Conservation (phyloP, 345 rosid genomes). For the Lumnitzera racemosa region DNA sequence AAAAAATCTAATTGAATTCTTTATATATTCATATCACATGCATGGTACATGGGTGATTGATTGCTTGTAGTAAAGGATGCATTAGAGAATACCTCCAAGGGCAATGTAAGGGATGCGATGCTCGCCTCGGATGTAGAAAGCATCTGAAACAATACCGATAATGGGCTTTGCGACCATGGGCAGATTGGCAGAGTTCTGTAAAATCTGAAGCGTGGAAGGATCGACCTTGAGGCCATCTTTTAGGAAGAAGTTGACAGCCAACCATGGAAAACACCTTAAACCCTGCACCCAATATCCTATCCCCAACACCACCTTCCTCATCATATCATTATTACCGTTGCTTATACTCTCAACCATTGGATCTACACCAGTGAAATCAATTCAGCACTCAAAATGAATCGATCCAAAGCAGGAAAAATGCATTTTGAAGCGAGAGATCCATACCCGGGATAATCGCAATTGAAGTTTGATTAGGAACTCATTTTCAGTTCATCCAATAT, state of each 20-base stretch:
- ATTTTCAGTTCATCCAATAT: too few relatives aligned
- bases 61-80: background rate
- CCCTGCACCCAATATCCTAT: conserved; percentile 84
- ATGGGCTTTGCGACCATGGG: conserved; percentile 90
- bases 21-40: too few relatives aligned
- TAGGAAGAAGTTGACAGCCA: conserved; percentile 70
- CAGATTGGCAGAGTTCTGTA: conserved; percentile 73
- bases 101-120: conserved; percentile 94
- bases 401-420: too few relatives aligned
- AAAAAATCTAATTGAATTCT: too few relatives aligned
- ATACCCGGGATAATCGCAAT: too few relatives aligned
- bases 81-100: conserved; percentile 47
- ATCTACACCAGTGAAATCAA: too few relatives aligned
- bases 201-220: conserved; percentile 75
- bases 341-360: conserved; percentile 7
- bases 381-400: too few relatives aligned
- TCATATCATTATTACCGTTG: conserved; percentile 10
- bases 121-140: conserved; percentile 64
- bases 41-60: too few relatives aligned
- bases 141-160: conserved; percentile 71
- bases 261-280: conserved; percentile 85
- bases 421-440: too few relatives aligned
- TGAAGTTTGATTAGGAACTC: too few relatives aligned
- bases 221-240: conserved; percentile 74
- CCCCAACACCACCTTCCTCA: conserved; percentile 45